Evolutionary conservation across 2,329 filamentous ascomycete species (phyloP).

Genomic region (Geoglossum cookeanum): DNA sequence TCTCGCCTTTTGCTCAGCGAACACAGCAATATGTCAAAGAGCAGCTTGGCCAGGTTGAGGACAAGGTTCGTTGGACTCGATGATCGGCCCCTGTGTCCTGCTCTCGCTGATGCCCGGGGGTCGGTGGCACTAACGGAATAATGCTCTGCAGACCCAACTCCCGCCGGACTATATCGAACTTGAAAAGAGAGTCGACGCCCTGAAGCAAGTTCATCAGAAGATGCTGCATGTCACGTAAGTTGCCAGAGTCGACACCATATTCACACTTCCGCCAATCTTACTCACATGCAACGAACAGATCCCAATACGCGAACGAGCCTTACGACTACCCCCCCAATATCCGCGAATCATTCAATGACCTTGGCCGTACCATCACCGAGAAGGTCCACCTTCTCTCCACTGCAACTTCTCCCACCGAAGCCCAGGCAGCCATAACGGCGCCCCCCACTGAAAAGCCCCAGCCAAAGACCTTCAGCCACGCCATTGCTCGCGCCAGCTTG

Average conservation of each 20-base stretch:
- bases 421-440: constrained; percentile 80
- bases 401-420: constrained; percentile 73
- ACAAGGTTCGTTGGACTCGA: constrained; percentile 44
- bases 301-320: constrained; percentile 76
- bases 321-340: constrained; percentile 95
- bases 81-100: constrained; percentile 5
- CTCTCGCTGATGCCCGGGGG: neutral
- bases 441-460: constrained; percentile 83
- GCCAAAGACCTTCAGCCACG: constrained; percentile 96
- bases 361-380: constrained; percentile 87
- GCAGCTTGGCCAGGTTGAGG: constrained; percentile 83
- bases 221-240: constrained; percentile 89
- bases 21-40: constrained; percentile 98
- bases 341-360: constrained; percentile 91
- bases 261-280: neutral
- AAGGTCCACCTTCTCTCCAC: constrained; percentile 82
- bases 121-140: constrained; percentile 6
- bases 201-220: constrained; percentile 94
- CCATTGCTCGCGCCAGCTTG: constrained; percentile 76
- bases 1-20: constrained; percentile 82
- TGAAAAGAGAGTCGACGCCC: constrained; percentile 93
- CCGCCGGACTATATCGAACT: constrained; percentile 95
- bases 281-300: constrained; percentile 31
- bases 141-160: constrained; percentile 56
- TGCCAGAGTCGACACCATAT: neutral